phyloP scores from a whole-genome alignment of 352 stramenopile species.

The Pythium sp. region DNA sequence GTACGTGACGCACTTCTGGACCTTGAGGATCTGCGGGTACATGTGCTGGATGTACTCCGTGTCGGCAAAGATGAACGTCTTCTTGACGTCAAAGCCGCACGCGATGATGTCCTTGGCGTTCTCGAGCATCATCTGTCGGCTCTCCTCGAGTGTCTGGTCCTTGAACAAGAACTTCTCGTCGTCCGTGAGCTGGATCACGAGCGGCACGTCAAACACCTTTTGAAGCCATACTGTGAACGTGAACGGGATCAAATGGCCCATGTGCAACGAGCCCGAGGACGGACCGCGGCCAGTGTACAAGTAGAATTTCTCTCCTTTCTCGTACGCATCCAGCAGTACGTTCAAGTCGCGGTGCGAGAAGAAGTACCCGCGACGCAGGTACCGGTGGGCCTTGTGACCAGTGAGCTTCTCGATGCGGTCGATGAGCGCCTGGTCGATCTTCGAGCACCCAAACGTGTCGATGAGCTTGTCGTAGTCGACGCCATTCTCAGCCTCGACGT shows the following conservation, averaged over 20 bases:
- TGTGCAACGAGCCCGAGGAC: slow-evolving; percentile 96
- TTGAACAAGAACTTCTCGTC: slow-evolving; percentile 99
- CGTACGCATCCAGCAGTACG: slow-evolving; percentile 94
- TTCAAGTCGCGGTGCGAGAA: slow-evolving; percentile 99
- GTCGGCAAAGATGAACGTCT: slow-evolving; percentile 99
- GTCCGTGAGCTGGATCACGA: slow-evolving; percentile 99
- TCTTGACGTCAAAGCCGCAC: slow-evolving; percentile 95
- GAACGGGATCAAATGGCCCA: slow-evolving; percentile 99
- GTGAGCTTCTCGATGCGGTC: slow-evolving; percentile 95
- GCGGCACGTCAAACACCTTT: slow-evolving; percentile 97
- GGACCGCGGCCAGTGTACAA: slow-evolving; percentile 99
- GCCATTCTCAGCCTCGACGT: slow-evolving; percentile 92
- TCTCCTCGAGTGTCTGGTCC: slow-evolving; percentile 90
- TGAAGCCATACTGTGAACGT: slow-evolving; percentile 99
- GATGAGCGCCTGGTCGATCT: slow-evolving; percentile 93
- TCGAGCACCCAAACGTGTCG: slow-evolving; percentile 95
- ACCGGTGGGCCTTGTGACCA: slow-evolving; percentile 92
- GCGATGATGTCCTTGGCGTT: slow-evolving; percentile 99
- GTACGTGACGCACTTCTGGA: slow-evolving; percentile 99
- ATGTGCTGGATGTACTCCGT: slow-evolving; percentile 99
- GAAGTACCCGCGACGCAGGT: slow-evolving; percentile 98
- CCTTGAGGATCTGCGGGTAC: slow-evolving; percentile 99
- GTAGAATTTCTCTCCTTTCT: slow-evolving; percentile 97
- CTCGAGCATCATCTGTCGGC: slow-evolving; percentile 93
- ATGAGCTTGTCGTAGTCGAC: slow-evolving; percentile 99